A percentile compares a stretch with the other conserved stretches of the same genome.
These are phyloP conservation scores for Macrotyloma uniflorum DNA, from an alignment of 306 rosid species.

Conservation along the genomic window DNA sequence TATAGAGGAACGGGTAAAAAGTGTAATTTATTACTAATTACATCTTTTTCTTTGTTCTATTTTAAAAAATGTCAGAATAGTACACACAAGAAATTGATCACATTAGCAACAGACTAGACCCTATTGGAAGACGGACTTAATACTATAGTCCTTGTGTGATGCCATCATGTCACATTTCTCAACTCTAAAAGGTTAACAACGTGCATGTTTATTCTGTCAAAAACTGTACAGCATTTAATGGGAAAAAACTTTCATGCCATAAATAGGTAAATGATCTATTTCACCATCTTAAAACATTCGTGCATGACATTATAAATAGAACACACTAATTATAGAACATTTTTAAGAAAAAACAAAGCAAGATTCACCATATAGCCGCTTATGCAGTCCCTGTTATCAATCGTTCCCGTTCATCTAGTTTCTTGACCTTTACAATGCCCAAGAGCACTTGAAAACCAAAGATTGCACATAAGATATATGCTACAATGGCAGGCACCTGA, in stretches of 20 bases:
- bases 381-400: slow-evolving; percentile 90
- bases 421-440: slow-evolving; percentile 86
- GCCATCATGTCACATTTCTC: slow-evolving; percentile 19
- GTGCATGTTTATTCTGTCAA: slow-evolving; percentile 32
- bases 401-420: slow-evolving; percentile 81
- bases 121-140: neutral
- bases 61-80: neutral
- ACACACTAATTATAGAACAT: neutral
- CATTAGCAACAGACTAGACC: slow-evolving; percentile 4
- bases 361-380: slow-evolving; percentile 53
- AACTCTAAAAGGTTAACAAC: neutral
- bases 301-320: slow-evolving; percentile 9
- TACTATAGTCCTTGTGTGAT: slow-evolving; percentile 10
- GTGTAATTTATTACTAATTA: neutral
- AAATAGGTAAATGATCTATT: slow-evolving; percentile 7
- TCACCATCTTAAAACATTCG: slow-evolving; percentile 17
- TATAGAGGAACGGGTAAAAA: neutral
- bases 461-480: slow-evolving; percentile 74
- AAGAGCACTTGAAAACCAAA: slow-evolving; percentile 87
- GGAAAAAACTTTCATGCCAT: neutral
- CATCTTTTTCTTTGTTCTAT: slow-evolving; percentile 8
- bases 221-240: neutral
- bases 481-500: slow-evolving; percentile 80
- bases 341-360: slow-evolving; percentile 8
- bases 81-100: neutral